Evolutionary conservation across 345 rosid species (phyloP).

Genomic region (Populus simonii): DNA sequence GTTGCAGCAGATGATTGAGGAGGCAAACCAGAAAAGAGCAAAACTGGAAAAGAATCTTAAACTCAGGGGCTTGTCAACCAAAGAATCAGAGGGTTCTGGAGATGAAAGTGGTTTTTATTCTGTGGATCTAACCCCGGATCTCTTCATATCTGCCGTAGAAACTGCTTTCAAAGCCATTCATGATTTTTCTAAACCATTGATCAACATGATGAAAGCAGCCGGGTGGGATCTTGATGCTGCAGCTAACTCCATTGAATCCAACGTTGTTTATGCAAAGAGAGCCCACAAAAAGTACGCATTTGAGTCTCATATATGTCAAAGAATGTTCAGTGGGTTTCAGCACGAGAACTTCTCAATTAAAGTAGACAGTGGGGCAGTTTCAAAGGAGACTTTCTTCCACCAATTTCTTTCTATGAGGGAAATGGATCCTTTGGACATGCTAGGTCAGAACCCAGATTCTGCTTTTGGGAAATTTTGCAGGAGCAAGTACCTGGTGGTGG

Average conservation of each 20-base stretch:
- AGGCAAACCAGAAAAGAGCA: conserved; percentile 62
- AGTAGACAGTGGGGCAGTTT: conserved; percentile 31
- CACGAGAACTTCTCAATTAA: conserved; percentile 51
- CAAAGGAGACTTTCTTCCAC: conserved; percentile 64
- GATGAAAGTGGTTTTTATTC: conserved; percentile 44
- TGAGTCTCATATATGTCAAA: conserved; percentile 78
- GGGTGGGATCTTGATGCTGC: conserved; percentile 96
- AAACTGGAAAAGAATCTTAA: conserved; percentile 80
- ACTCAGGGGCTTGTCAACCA: conserved; percentile 70
- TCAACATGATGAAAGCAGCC: conserved; percentile 92
- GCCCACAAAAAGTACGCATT: conserved; percentile 83
- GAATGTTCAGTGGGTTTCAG: conserved; percentile 79
- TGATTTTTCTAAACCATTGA: conserved; percentile 75
- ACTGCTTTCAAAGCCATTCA: conserved; percentile 72
- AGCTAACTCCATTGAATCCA: conserved; percentile 64
- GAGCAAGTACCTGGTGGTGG: conserved; percentile 59
- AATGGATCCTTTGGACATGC: conserved; percentile 66
- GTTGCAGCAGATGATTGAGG: conserved; percentile 70
- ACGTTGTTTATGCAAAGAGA: conserved; percentile 71
- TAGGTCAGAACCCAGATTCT: conserved; percentile 76
- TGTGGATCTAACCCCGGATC: conserved; percentile 59
- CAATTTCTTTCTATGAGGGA: conserved; percentile 64
- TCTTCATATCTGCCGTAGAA: conserved; percentile 56
- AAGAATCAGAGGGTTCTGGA: conserved; percentile 50
- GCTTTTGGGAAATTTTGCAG: conserved; percentile 66